Evolutionary conservation across 2,329 filamentous ascomycete genomes (phyloP), one percentile per base, ranked within the genome.

Genomic region (Graphium sp.): DNA sequence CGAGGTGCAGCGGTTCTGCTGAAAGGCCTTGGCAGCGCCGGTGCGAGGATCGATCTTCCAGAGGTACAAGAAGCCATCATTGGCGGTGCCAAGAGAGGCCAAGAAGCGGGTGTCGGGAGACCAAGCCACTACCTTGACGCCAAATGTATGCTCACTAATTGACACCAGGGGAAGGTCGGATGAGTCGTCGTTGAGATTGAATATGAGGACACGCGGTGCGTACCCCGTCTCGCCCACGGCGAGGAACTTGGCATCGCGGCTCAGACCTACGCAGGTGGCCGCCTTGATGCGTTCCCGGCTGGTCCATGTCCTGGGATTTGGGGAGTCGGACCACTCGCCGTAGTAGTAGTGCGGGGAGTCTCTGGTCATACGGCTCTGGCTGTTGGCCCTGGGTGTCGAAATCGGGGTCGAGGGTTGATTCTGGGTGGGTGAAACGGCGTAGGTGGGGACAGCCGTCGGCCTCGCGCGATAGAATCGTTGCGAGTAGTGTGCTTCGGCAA

Each of bases 211-310:
- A 30, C 89, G 69, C 5, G 89, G 89, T 30, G 77, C 80, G 50
- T 95, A 94, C 14, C 89, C 89, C 4, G 85, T 92, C 66, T 98
- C 89, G 42, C 89, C 89, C 4, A 95, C 79, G 7, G 87, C 89
- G 29, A 98, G 60, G 46, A 79, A 91, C 41, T 71, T 78, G 18
- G 81, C 85, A 52, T 94, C 84, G 1, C 74, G 72, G 45, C 84
- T 94, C 38, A 98, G 65, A 14, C 83, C 77, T 16, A 98, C 67
- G 44, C 85, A 92, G 5, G 85, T 93, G 3, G 85, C 83, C 12
- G 89, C 81, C 55, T 95, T 95, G 47, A 95, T 85, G 39, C 84
- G 73, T 50, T 95, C 89, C 38, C 82, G 73, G 31, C 82, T 89
- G 2, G 81, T 84, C 76, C 82, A 87, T 9, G 77, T 82, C 47